Evolutionary conservation across 2,329 filamentous ascomycete species (phyloP), one percentile per base, ranked within the genome.

Genomic region (Xylariales sp.): DNA sequence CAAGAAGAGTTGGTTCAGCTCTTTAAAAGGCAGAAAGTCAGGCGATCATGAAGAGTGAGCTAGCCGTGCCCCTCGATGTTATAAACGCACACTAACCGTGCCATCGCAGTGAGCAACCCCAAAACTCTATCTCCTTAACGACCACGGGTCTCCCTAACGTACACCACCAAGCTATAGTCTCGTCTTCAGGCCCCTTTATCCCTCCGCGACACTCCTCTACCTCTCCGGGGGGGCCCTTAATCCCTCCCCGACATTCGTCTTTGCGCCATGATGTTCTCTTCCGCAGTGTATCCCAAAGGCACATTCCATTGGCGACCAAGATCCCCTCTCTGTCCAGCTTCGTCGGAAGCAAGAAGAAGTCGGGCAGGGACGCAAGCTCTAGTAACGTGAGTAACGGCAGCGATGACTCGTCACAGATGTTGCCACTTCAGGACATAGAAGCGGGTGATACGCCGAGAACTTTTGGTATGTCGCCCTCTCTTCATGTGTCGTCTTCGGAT

Each of bases 221-320:
- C 25, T 9, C 27, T 22, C n/a, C 35, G 22, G 5, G 21, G n/a
- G 25, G 44, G 4, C 50, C 50, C 5, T 9, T 40, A 7, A 53
- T 55, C 25, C 50, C 52, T 12, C 48, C 51, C 1, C 52, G 52
- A 3, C 33, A 27, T 39, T 55, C 52, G 0, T 55, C 52, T 1
- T 46, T 54, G 2, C 49, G 45, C 4, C 21, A 22, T 4, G 29
- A 27, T 12, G 39, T 48, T 21, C 5, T 25, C 9, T 44, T 48
- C 28, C 47, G 44, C 5, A 31, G 24, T n/a, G 8, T n/a, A 27
- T 27, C 24, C 29, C 15, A 7, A 14, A 32, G 14, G 29, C 15
- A 15, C 29, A 7, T 32, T 32, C 29, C 8, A 10, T 15, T 32
- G 4, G 38, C 43, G 12, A 11, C 38, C 18, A 38, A 31, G 36